phyloP scores from a whole-genome alignment of 305 asterid species.

The Fraxinus velutina region DNA sequence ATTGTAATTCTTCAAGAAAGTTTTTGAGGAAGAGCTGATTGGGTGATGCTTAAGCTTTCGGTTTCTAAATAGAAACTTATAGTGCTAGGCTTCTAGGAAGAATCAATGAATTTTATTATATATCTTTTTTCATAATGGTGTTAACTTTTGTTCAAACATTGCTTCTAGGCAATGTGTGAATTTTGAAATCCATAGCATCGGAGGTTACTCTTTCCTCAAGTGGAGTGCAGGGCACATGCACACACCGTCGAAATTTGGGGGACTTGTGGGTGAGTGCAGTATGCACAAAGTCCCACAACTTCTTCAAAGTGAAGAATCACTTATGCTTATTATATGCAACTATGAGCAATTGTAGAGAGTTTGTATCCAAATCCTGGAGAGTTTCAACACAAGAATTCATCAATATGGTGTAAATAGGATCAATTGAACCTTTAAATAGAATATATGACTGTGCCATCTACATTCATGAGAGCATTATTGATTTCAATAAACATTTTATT shows the following conservation, averaged over 20 bases:
- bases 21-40: background rate
- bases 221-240: background rate
- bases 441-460: background rate
- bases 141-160: background rate
- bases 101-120: background rate
- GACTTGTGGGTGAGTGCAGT: background rate
- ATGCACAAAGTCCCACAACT: background rate
- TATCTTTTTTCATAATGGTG: background rate
- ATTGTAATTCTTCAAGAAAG: background rate
- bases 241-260: background rate
- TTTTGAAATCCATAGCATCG: background rate
- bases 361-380: background rate
- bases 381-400: background rate
- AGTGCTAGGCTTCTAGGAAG: background rate
- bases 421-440: background rate
- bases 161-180: background rate
- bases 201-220: background rate
- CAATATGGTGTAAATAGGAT: no score
- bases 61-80: background rate
- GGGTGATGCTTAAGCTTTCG: background rate
- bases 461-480: background rate
- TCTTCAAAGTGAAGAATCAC: background rate
- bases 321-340: background rate
- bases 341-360: background rate
- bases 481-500: no score